These are phyloP conservation scores for Pseudogymnoascus sp. DNA, from an alignment of 2,329 filamentous ascomycete species.

Conservation along the genomic window DNA sequence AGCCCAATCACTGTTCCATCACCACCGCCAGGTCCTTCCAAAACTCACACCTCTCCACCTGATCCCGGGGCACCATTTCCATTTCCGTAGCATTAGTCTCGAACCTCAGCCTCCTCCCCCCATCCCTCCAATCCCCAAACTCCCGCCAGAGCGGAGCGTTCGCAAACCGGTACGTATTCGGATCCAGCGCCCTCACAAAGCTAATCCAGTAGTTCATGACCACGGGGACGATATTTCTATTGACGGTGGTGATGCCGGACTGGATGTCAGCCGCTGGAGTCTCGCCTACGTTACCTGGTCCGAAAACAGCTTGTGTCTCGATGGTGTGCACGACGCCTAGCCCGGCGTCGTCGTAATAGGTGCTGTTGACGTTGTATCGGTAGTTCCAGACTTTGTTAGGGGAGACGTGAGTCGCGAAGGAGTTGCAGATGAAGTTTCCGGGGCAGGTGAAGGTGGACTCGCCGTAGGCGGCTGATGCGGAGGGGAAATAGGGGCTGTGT, in stretches of 20 bases:
- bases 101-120: slow-evolving; percentile 21
- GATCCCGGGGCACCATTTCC: slow-evolving; percentile 23
- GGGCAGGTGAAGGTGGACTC: slow-evolving; percentile 44
- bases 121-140: slow-evolving; percentile 18
- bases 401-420: slow-evolving; percentile 25
- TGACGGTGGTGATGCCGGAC: slow-evolving; percentile 28
- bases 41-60: slow-evolving; percentile 24
- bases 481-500: slow-evolving; percentile 32
- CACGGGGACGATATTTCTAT: slow-evolving; percentile 27
- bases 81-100: slow-evolving; percentile 24
- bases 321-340: slow-evolving; percentile 33
- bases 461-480: slow-evolving; percentile 36
- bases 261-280: background rate
- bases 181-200: slow-evolving; percentile 35
- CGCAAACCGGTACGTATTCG: slow-evolving; percentile 31
- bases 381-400: slow-evolving; percentile 39
- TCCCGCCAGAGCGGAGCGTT: slow-evolving; percentile 26
- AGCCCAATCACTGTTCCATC: slow-evolving; percentile 17
- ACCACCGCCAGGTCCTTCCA: slow-evolving; percentile 22
- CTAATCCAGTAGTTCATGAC: slow-evolving; percentile 38
- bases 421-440: slow-evolving; percentile 34
- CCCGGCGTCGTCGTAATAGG: slow-evolving; percentile 30
- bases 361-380: slow-evolving; percentile 39
- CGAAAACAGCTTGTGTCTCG: slow-evolving; percentile 33
- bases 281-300: slow-evolving; percentile 27